Evolutionary conservation across 768 basidiomycete species (phyloP).

Genomic region (Nidularia sp.): DNA sequence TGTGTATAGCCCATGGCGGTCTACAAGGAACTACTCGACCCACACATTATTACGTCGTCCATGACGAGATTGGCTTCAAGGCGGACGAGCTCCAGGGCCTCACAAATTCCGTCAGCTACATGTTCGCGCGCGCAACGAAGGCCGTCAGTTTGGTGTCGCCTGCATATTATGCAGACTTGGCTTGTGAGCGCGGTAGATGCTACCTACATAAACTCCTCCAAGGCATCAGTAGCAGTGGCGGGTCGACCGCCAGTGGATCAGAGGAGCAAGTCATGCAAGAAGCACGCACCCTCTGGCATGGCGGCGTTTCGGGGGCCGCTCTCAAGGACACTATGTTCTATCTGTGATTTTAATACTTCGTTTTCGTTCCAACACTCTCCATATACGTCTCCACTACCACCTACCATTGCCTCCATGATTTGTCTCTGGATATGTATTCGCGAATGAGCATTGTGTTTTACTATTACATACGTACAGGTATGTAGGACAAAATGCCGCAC

Average conservation of each 20-base stretch:
- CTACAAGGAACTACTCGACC: conserved; percentile 71
- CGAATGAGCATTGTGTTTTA: no score
- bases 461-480: no score
- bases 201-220: conserved; percentile 73
- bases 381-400: no score
- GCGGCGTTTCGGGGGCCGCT: conserved; percentile 41
- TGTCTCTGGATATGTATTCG: no score
- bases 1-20: conserved; percentile 56
- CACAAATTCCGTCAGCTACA: conserved; percentile 69
- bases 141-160: conserved; percentile 81
- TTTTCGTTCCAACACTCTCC: no score
- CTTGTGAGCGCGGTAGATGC: conserved; percentile 60
- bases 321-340: conserved; percentile 78
- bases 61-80: conserved; percentile 69
- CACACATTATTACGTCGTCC: conserved; percentile 79
- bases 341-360: conserved; percentile 29
- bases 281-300: conserved; percentile 51
- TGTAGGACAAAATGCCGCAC: no score
- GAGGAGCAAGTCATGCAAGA: conserved; percentile 52
- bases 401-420: no score
- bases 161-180: conserved; percentile 78
- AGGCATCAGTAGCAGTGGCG: conserved; percentile 32
- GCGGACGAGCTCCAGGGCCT: conserved; percentile 71
- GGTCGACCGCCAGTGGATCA: conserved; percentile 26
- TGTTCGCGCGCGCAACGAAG: conserved; percentile 84